Evolutionary conservation across 176 grass and related monocot species (phyloP).

Genomic region (Miscanthus lutarioriparius): DNA sequence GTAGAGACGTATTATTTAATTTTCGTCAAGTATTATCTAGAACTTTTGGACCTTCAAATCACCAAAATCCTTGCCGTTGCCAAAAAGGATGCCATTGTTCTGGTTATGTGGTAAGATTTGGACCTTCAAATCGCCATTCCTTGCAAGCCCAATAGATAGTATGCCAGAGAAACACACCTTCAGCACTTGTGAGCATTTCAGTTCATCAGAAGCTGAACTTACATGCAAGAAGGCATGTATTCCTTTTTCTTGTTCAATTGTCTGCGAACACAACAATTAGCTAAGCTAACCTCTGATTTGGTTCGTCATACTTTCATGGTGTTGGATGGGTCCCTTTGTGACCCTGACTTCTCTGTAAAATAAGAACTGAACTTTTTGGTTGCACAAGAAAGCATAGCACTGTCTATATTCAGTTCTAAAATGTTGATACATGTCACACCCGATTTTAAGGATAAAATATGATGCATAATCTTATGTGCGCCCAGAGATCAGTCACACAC

Average conservation of each 20-base stretch:
- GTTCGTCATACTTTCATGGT: background rate
- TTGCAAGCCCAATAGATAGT: background rate
- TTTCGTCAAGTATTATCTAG: too few species aligned
- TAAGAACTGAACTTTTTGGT: slow-evolving; percentile 3
- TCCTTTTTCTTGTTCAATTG: slow-evolving; percentile 7
- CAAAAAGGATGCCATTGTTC: background rate
- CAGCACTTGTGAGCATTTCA: background rate
- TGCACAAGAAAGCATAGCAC: background rate
- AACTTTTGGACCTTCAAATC: too few species aligned
- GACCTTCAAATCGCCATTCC: background rate
- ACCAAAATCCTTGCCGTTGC: too few species aligned
- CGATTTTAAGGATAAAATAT: too few species aligned
- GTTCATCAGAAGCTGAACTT: background rate
- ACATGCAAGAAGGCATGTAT: background rate
- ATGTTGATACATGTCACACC: too few species aligned
- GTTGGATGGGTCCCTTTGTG: background rate
- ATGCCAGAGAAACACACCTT: background rate
- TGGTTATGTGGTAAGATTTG: background rate
- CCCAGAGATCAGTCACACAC: too few species aligned
- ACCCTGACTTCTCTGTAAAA: background rate
- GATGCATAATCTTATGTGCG: too few species aligned
- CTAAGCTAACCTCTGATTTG: background rate
- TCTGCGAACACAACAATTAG: background rate
- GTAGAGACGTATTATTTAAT: too few species aligned
- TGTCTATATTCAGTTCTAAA: background rate